These are phyloP conservation scores for Bifiguratus adelaidae DNA, from an alignment of 192 early-diverging fungal genomes.

Conservation along the genomic window DNA sequence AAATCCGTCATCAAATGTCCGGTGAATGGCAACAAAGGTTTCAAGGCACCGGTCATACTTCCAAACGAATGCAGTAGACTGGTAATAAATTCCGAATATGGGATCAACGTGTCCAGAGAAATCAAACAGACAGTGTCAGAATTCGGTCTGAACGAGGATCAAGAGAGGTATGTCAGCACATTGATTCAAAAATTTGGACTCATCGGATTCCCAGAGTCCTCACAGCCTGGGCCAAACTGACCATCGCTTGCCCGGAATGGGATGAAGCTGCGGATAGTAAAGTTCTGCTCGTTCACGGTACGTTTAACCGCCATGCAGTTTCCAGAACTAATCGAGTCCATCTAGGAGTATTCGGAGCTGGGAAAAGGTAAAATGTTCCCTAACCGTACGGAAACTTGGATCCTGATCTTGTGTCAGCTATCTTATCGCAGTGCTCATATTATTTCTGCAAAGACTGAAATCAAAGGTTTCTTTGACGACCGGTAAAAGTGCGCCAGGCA, in stretches of 20 bases:
- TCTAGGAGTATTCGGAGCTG: constrained; percentile 53
- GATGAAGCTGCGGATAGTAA: background rate
- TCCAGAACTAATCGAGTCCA: background rate
- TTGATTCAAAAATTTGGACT: background rate
- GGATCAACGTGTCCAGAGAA: constrained; percentile 27
- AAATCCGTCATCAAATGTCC: too few species aligned
- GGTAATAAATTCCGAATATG: too few species aligned
- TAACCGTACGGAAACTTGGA: background rate
- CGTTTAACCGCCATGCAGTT: background rate
- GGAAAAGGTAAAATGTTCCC: constrained; percentile 42
- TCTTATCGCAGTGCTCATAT: constrained; percentile 47
- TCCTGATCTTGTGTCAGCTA: constrained; percentile 19
- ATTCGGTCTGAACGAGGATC: constrained; percentile 32
- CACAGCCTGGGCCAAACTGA: too few species aligned
- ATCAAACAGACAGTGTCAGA: constrained; percentile 18
- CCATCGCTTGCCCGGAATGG: too few species aligned
- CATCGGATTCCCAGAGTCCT: too few species aligned
- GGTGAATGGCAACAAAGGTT: too few species aligned
- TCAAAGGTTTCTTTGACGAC: constrained; percentile 19
- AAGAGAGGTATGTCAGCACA: constrained; percentile 17
- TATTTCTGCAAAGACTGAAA: constrained; percentile 44
- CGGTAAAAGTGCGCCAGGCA: too few species aligned
- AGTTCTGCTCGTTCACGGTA: background rate
- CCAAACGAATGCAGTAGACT: too few species aligned
- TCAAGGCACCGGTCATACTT: too few species aligned